phyloP scores from a whole-genome alignment of 2,329 filamentous ascomycete species.

The Ceratocystis colombiana region DNA sequence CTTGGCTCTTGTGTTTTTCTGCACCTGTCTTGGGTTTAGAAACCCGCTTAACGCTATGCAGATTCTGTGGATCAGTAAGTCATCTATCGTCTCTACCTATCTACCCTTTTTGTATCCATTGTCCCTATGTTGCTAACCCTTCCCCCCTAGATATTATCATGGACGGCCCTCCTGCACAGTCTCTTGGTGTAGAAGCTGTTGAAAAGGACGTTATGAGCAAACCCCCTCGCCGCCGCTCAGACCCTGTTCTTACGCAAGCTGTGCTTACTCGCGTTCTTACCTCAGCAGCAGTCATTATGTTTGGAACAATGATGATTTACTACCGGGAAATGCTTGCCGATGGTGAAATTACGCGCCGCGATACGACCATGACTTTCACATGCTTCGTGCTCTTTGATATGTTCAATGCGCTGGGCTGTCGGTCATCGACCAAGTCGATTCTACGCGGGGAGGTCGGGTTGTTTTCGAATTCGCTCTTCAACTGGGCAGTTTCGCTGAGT shows the following conservation, averaged over 20 bases:
- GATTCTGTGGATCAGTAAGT: slow-evolving; percentile 97
- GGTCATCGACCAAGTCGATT: slow-evolving; percentile 81
- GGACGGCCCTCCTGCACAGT: slow-evolving; percentile 96
- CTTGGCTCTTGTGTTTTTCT: slow-evolving; percentile 79
- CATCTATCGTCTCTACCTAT: background rate
- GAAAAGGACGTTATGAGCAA: slow-evolving; percentile 89
- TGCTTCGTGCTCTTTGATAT: slow-evolving; percentile 99
- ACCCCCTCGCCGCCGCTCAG: slow-evolving; percentile 71
- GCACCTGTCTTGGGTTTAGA: slow-evolving; percentile 84
- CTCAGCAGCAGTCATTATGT: slow-evolving; percentile 80
- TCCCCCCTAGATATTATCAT: slow-evolving; percentile 80
- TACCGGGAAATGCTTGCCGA: slow-evolving; percentile 80
- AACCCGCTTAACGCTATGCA: slow-evolving; percentile 98
- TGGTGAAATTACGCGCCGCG: slow-evolving; percentile 73
- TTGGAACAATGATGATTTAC: slow-evolving; percentile 85
- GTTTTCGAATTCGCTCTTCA: slow-evolving; percentile 86
- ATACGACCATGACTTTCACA: slow-evolving; percentile 98
- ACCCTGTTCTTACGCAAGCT: slow-evolving; percentile 77
- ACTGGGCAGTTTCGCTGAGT: slow-evolving; percentile 83
- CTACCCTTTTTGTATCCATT: background rate
- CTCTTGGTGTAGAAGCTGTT: slow-evolving; percentile 87
- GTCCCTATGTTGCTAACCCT: slow-evolving; percentile 25
- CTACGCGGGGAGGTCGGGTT: slow-evolving; percentile 74
- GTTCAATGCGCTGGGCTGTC: slow-evolving; percentile 94
- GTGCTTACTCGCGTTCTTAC: slow-evolving; percentile 78